Evolutionary conservation across 2,329 filamentous ascomycete species (phyloP).

Genomic region (Beauveria medogensis): DNA sequence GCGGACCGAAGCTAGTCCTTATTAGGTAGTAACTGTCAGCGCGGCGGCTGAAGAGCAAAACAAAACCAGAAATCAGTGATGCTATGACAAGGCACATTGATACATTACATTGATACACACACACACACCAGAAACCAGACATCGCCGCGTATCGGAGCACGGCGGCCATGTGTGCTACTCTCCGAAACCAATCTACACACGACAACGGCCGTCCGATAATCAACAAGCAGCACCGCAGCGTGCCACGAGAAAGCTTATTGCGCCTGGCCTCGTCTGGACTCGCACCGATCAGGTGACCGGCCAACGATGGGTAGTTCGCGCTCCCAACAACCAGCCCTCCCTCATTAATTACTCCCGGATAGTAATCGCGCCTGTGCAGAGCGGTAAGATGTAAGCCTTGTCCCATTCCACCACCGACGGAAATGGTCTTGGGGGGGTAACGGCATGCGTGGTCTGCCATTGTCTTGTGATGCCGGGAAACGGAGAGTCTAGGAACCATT

Average conservation of each 20-base stretch:
- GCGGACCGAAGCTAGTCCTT: not conserved
- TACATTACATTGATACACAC: not conserved
- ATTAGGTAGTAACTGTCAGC: conserved; percentile 2
- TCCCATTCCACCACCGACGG: not conserved
- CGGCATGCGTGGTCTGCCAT: not conserved
- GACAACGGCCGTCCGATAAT: not conserved
- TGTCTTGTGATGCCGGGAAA: conserved; percentile 3
- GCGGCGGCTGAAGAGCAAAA: not conserved
- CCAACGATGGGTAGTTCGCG: not conserved
- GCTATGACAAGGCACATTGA: not conserved
- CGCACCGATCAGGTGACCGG: conserved; percentile 11
- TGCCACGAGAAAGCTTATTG: not conserved
- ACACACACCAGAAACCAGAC: not conserved
- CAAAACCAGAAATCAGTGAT: not conserved
- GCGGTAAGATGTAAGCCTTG: not conserved
- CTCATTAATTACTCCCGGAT: not conserved
- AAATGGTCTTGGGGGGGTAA: not conserved
- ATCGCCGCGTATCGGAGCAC: not conserved
- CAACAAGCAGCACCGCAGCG: too few species aligned
- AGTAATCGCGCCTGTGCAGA: not conserved
- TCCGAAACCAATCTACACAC: not conserved
- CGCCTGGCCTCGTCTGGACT: not conserved
- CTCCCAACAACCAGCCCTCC: not conserved
- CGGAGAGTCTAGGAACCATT: conserved; percentile 5
- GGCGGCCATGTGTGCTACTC: not conserved